Base-by-base conservation (phyloP, 768 basidiomycete genomes). In the Boletus sp. region DNA sequence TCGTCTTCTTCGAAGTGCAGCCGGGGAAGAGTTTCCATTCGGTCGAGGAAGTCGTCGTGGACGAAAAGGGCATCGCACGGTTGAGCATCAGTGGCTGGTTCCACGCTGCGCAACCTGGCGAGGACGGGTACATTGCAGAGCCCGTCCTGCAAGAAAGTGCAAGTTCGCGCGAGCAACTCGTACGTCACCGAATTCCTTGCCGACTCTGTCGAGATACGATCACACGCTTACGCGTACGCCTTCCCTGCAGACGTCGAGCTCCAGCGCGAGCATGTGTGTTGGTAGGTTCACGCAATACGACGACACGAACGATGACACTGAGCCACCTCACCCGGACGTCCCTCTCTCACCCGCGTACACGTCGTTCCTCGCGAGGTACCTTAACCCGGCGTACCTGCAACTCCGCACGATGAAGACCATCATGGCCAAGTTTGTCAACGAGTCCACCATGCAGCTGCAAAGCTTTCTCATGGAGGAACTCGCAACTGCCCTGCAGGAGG, bases 41-140 rank as follows among this genome's bases (percentile, higher is more conserved):
- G 0, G 96, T 98, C 5, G 91, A 98, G 67, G 96, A 98, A 70
- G 96, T 98, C 33, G 84, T 96, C n/a, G 87, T 92, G 0, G 83
- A 73, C 20, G 75, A 85, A 59, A 89, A 90, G 44, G 88, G 87
- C 0, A 74, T 85, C 44, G 81, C 88, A 64, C 78, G 96, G 36
- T 73, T 98, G 64, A 93, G 90, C 61, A 90, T 98, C 64, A 94
- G 90, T 64, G 96, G 96, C 7, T 98, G 96, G 96, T 98, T 98
- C 76, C 96, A 98, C 69, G 85, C 87, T 24, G 88, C 93, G 0
- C 86, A 96, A 66, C 86, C 89, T 60, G 93, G 91, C 11, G 96
- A 98, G 70, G 90, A 94, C 39, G 94, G 92, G 0, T 93, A 92
- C 65, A 78, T 83, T 47, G 74, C 78, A 0, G 85, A 86, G 44